Evolutionary conservation across 768 basidiomycete species (phyloP).

Genomic region (Naganishia friedmannii): DNA sequence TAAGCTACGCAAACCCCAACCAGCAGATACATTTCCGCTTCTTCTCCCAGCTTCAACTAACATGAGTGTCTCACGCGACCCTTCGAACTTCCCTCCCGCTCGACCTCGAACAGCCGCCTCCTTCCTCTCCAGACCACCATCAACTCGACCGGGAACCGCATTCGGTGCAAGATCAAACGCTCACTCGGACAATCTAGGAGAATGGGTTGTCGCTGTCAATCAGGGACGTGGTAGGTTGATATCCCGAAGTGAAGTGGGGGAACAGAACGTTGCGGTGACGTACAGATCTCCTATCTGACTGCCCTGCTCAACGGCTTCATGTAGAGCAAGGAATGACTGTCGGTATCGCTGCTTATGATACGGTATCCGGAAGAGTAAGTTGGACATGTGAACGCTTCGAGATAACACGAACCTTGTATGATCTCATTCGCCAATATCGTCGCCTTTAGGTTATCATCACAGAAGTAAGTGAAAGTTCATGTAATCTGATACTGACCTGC

Average conservation of each 20-base stretch:
- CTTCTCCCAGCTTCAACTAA: not conserved
- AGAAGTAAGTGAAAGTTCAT: not conserved
- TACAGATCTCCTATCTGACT: not conserved
- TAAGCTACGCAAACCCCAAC: too few species aligned
- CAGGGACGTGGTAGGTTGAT: slow-evolving; percentile 33
- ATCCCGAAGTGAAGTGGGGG: too few species aligned
- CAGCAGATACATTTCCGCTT: too few species aligned
- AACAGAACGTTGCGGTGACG: not conserved
- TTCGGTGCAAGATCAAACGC: slow-evolving; percentile 19
- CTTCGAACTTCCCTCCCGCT: not conserved
- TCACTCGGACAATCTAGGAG: slow-evolving; percentile 23
- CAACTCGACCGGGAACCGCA: slow-evolving; percentile 28
- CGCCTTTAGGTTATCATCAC: not conserved
- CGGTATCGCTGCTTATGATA: slow-evolving; percentile 81
- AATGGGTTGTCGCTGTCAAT: slow-evolving; percentile 35
- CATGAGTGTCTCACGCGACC: slow-evolving; percentile 7
- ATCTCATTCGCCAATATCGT: not conserved
- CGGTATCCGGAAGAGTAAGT: slow-evolving; percentile 66
- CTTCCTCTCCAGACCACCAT: slow-evolving; percentile 16
- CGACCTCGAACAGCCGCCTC: slow-evolving; percentile 7
- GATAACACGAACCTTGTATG: not conserved
- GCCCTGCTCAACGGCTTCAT: not conserved
- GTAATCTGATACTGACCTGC: not conserved
- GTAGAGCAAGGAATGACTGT: slow-evolving; percentile 61
- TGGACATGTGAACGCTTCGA: not conserved